Evolutionary conservation across 768 basidiomycete species (phyloP), one percentile per base, ranked within the genome.

Genomic region (Lactifluus piperatus): DNA sequence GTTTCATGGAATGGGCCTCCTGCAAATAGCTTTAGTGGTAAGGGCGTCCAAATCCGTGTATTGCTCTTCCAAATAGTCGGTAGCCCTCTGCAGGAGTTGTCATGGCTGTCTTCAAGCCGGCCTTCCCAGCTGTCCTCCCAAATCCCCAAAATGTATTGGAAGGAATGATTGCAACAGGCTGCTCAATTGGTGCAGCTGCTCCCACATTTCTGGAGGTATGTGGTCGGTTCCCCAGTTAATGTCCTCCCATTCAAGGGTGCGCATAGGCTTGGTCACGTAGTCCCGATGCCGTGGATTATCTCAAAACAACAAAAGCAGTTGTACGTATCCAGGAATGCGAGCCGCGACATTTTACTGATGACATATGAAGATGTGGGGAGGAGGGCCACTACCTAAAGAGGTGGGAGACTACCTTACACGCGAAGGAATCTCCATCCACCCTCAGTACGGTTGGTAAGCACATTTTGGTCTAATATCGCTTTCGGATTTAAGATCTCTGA

Each of bases 121-220:
- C 57, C 13, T 51, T 56, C 18, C 72, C 71, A 4, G 65, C 70
- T 4, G 45, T 65, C 8, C 32, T 67, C 1, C 69, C 72, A 16
- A 73, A 70, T 27, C 66, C 74, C 1, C 68, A 69, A 18, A 68
- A 64, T 14, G 65, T 72, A 24, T 64, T 72, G 16, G 62, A 66
- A 18, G 67, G 63, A 9, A 64, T 68, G 26, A 55, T 68, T 1
- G 66, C 62, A 5, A 65, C 69, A 0, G 56, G 64, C 0, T 62
- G 65, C 32, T 60, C 68, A 2, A 53, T 71, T n/a, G 60, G 68
- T 6, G 66, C 62, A 30, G 68, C 64, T 51, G 71, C 72, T 4
- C 73, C 73, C 0, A 56, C 67, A 3, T 71, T 74, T 54, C 46
- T 74, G 11, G 71, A 74, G 66, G 74, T 73, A 54, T 3, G 57